These are phyloP conservation scores for Phialophora expanda DNA, from an alignment of 2,329 filamentous ascomycete genomes.

Conservation along the genomic window DNA sequence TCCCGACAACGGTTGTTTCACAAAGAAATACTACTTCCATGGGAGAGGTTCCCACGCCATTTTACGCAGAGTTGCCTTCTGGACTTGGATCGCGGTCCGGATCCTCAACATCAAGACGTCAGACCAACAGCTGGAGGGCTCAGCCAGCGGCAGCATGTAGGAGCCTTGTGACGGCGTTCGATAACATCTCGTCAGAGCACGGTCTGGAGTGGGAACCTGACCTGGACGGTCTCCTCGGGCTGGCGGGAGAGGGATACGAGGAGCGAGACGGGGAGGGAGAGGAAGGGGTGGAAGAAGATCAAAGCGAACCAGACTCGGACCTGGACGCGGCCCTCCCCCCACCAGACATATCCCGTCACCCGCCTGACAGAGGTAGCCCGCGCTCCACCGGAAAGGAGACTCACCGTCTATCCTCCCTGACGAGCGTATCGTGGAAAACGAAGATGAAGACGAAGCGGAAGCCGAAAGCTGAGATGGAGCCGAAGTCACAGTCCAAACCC, in stretches of 20 bases:
- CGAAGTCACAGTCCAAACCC: too few species aligned
- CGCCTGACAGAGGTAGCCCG: constrained; percentile 2
- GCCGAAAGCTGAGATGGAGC: neutral
- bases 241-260: neutral
- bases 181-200: neutral
- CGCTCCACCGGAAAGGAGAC: neutral
- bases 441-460: constrained; percentile 1
- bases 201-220: neutral
- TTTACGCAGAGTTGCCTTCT: neutral
- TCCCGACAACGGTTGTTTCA: neutral
- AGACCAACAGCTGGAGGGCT: neutral
- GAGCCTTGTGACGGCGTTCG: neutral
- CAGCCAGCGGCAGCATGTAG: neutral
- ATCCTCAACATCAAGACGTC: constrained; percentile 1
- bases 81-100: neutral
- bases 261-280: constrained; percentile 1
- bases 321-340: constrained; percentile 23
- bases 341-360: constrained; percentile 27
- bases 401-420: constrained; percentile 4
- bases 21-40: neutral
- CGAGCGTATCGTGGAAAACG: neutral
- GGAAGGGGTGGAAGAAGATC: constrained; percentile 10
- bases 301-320: constrained; percentile 10
- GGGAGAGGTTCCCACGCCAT: neutral
- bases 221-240: neutral